Conservation (phyloP, 2,329 filamentous ascomycete genomes). For the Leptodontidium sp. region DNA sequence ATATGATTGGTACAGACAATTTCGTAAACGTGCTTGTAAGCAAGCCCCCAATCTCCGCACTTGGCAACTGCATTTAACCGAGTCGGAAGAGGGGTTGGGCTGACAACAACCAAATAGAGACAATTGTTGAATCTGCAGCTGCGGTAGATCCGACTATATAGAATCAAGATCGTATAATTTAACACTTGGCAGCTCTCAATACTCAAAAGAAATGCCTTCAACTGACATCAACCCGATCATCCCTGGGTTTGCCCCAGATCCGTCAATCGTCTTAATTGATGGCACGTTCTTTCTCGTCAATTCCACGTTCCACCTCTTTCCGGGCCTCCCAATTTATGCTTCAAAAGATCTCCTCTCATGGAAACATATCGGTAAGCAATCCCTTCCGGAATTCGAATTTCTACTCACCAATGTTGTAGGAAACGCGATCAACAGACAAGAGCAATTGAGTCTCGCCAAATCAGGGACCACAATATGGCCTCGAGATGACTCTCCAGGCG, state of each 20-base stretch:
- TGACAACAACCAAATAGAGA: not conserved
- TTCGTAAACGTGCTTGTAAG: not conserved
- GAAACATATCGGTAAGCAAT: constrained; percentile 32
- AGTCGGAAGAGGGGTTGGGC: not conserved
- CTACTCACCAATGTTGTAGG: constrained; percentile 30
- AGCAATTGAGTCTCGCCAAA: constrained; percentile 51
- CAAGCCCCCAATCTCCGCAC: not conserved
- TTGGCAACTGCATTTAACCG: constrained; percentile 7
- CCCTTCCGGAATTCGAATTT: not conserved
- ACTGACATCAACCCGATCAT: constrained; percentile 34
- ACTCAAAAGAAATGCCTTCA: constrained; percentile 33
- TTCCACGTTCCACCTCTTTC: constrained; percentile 67
- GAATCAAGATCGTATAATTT: not conserved
- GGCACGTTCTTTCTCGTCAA: constrained; percentile 54
- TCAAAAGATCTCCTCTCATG: constrained; percentile 46
- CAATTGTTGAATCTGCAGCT: not conserved
- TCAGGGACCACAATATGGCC: constrained; percentile 26
- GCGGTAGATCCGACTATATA: not conserved
- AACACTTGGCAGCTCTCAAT: not conserved
- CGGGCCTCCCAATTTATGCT: constrained; percentile 55
- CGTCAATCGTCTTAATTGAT: constrained; percentile 44
- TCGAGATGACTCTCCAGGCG: constrained; percentile 16
- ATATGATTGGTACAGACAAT: not conserved
- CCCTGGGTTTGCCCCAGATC: constrained; percentile 46
- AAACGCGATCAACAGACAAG: constrained; percentile 51